Evolutionary conservation across 202 grass and related monocot species (phyloP), one percentile per base, ranked within the genome.

Genomic region (Brachypodium distachyon): DNA sequence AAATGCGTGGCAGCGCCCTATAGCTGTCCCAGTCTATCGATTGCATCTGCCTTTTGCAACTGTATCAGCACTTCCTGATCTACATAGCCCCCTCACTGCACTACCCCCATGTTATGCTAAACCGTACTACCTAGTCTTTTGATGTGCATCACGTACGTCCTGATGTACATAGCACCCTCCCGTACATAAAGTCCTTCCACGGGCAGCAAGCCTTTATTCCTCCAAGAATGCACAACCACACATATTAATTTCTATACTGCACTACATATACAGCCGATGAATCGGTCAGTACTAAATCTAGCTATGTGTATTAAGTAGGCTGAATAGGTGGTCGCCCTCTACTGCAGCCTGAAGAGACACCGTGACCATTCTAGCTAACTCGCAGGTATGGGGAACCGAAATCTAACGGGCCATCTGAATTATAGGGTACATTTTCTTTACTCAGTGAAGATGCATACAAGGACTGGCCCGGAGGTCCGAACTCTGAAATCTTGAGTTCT

Each of bases 191-290:
- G 71, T 81, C 72, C 71, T 86, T 75, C 67, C 31, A 22, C 43
- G 31, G 75, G 76, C 40, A 72, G 41, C 23, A 22, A 8, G 17
- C 54, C 75, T 83, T 88, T 70, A 75, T 61, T 74, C 54, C 69
- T 79, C 60, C 67, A 29, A 72, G 11, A 33, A 73, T 61, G 69
- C 34, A 44, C 18, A 61, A 61, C 69, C 7, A 74, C 53, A 71
- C 38, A 71, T 21, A 67, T 67, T n/a, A 44, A 43, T 67, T 74
- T 68, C 67, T 29, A 72, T 52, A 39, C 52, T 74, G 42, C 51
- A 58, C 85, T 87, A 68, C 61, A 83, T 75, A 72, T 73, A 78
- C 57, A 73, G 40, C 74, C 72, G 38, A 83, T 76, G 41, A 86
- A 61, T 72, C 40, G 52, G 68, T 68, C 59, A 42, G 74, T 73